Evolutionary conservation across 2,329 filamentous ascomycete genomes (phyloP).

Genomic region (Claviceps humidiphila): DNA sequence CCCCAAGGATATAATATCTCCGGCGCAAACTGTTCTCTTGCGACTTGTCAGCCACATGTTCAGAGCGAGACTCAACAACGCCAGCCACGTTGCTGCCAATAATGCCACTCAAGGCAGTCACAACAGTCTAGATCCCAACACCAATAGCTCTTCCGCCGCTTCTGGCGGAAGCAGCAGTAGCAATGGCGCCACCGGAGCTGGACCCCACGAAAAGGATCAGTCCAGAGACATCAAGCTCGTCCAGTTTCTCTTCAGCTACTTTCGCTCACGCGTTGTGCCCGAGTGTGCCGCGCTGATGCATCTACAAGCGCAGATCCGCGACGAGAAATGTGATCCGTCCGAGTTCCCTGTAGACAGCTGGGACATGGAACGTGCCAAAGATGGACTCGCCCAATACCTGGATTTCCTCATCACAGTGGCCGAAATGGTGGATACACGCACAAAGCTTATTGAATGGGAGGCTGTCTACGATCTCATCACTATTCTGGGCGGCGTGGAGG

Average conservation of each 20-base stretch:
- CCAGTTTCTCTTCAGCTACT: slow-evolving; percentile 85
- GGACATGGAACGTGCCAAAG: slow-evolving; percentile 96
- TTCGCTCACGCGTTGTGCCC: slow-evolving; percentile 82
- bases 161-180: slow-evolving; percentile 18
- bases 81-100: not conserved
- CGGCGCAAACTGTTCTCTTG: slow-evolving; percentile 84
- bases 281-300: slow-evolving; percentile 93
- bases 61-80: slow-evolving; percentile 37
- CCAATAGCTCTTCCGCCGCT: not conserved
- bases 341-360: slow-evolving; percentile 91
- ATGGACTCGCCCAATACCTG: slow-evolving; percentile 85
- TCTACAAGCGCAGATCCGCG: slow-evolving; percentile 78
- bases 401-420: slow-evolving; percentile 87
- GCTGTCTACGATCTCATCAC: slow-evolving; percentile 79
- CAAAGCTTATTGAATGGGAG: slow-evolving; percentile 83
- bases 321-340: slow-evolving; percentile 58
- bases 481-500: slow-evolving; percentile 74
- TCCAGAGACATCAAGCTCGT: slow-evolving; percentile 49
- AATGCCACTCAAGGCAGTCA: slow-evolving; percentile 25
- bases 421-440: slow-evolving; percentile 71
- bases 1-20: slow-evolving; percentile 90
- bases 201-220: slow-evolving; percentile 32
- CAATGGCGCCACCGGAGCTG: slow-evolving; percentile 20
- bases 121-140: slow-evolving; percentile 7
- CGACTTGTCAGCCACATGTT: slow-evolving; percentile 86